phyloP scores from a whole-genome alignment of 2,329 filamentous ascomycete genomes.

The Hypocreales sp. region DNA sequence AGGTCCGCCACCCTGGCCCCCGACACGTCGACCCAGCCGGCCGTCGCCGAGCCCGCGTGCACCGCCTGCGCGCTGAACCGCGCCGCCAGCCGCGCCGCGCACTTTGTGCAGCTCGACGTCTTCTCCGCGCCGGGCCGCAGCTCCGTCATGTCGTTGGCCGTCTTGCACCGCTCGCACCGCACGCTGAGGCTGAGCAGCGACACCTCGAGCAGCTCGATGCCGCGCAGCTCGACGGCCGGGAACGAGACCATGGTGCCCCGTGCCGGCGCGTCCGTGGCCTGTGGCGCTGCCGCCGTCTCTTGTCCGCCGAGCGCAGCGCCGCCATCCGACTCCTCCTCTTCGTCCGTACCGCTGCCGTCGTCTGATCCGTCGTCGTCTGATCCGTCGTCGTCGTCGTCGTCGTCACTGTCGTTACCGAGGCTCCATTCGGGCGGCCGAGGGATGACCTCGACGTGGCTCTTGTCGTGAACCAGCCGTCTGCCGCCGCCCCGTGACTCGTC shows the following conservation, averaged over 20 bases:
- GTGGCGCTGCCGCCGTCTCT: constrained; percentile 3
- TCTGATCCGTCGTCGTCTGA: constrained; percentile 24
- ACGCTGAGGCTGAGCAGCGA: constrained; percentile 50
- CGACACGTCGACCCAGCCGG: constrained; percentile 63
- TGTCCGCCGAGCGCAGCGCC: constrained; percentile 23
- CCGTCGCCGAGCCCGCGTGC: constrained; percentile 56
- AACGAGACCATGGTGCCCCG: constrained; percentile 66
- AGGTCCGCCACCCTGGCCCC: constrained; percentile 64
- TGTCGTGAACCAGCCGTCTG: constrained; percentile 24
- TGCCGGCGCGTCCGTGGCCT: constrained; percentile 27
- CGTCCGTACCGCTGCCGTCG: constrained; percentile 27
- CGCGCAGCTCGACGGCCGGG: constrained; percentile 59
- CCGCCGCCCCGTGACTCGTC: constrained; percentile 2
- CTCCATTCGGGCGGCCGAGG: constrained; percentile 67
- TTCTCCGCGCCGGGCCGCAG: constrained; percentile 41
- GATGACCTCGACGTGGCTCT: constrained; percentile 54
- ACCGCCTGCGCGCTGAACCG: constrained; percentile 54
- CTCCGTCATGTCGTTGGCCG: constrained; percentile 51
- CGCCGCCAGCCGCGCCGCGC: constrained; percentile 33
- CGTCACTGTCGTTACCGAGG: constrained; percentile 26
- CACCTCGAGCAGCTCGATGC: constrained; percentile 62
- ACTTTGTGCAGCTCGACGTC: constrained; percentile 41
- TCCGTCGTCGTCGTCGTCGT: constrained; percentile 31
- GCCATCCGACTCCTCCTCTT: constrained; percentile 23
- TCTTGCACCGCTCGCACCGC: constrained; percentile 70